Percentiles rank a stretch among this genome's conserved stretches.
These are phyloP conservation scores for Escallonia rubra DNA, from an alignment of 129 eudicot species.

Conservation along the genomic window DNA sequence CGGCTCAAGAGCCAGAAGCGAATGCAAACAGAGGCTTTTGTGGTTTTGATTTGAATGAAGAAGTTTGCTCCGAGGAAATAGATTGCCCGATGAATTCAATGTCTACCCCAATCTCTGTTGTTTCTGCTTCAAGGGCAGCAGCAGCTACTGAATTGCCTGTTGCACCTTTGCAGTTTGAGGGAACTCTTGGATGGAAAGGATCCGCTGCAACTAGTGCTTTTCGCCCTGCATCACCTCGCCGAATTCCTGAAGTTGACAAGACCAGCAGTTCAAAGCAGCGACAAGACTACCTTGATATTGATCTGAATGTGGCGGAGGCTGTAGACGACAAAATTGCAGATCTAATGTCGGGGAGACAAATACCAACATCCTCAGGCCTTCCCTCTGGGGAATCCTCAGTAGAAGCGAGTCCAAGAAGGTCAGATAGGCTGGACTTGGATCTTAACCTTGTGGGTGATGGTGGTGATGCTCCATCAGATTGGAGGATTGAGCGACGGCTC, in stretches of 20 bases:
- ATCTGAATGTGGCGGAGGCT: conserved; percentile 62
- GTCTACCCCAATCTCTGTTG: conserved; percentile 42
- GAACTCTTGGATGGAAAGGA: conserved; percentile 81
- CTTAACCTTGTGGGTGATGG: conserved; percentile 52
- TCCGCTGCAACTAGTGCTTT: conserved; percentile 91
- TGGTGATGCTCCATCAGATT: conserved; percentile 42
- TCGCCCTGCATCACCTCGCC: conserved; percentile 46
- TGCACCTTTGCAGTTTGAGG: conserved; percentile 62
- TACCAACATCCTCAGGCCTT: conserved; percentile 9
- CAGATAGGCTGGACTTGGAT: conserved; percentile 54
- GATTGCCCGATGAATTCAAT: conserved; percentile 26
- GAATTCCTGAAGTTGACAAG: conserved; percentile 38
- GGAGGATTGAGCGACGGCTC: conserved; percentile 38
- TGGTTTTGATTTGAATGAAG: conserved; percentile 70
- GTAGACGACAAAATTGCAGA: conserved; percentile 37
- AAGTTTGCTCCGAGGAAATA: conserved; percentile 49
- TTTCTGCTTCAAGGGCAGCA: conserved; percentile 67
- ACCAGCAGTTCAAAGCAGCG: conserved; percentile 30
- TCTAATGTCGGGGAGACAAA: conserved; percentile 32
- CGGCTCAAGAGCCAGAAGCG: conserved; percentile 43
- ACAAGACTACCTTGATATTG: conserved; percentile 41
- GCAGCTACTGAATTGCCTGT: conserved; percentile 37
- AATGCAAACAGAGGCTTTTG: conserved; percentile 26
- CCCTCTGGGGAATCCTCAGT: conserved; percentile 50
- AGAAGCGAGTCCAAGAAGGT: conserved; percentile 38